phyloP scores from a whole-genome alignment of 352 stramenopile genomes.

The Phytophthora syringae region DNA sequence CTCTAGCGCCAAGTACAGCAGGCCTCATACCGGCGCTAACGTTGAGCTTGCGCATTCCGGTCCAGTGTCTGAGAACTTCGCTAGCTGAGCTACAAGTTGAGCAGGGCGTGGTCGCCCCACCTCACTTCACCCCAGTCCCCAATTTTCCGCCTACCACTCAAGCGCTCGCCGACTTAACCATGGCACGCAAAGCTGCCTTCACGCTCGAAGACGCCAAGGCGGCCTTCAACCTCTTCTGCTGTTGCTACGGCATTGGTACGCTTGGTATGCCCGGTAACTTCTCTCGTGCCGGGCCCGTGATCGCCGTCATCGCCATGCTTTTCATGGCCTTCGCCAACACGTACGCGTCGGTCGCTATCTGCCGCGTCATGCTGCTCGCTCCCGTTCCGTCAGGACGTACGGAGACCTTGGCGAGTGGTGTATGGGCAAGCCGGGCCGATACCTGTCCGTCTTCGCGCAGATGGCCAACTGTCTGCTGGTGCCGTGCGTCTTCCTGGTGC shows the following conservation, averaged over 20 bases:
- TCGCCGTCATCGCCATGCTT: constrained; percentile 44
- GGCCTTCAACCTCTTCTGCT: constrained; percentile 54
- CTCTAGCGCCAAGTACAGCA: constrained; percentile 3
- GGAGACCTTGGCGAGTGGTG: constrained; percentile 62
- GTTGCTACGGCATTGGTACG: constrained; percentile 60
- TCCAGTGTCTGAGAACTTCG: constrained; percentile 16
- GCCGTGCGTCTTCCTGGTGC: constrained; percentile 54
- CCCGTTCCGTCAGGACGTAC: constrained; percentile 57
- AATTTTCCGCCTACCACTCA: constrained; percentile 19
- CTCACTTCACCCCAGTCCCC: constrained; percentile 26
- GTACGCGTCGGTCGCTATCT: constrained; percentile 44
- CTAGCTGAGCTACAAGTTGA: constrained; percentile 21
- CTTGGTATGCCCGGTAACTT: constrained; percentile 66
- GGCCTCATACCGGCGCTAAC: constrained; percentile 3
- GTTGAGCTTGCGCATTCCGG: constrained; percentile 17
- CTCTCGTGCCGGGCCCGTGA: constrained; percentile 42
- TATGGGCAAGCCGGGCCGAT: constrained; percentile 50
- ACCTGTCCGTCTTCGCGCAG: constrained; percentile 41
- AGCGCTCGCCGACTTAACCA: constrained; percentile 13
- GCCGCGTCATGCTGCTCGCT: constrained; percentile 52
- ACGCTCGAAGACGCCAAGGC: constrained; percentile 59
- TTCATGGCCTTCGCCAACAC: constrained; percentile 65
- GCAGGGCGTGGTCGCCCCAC: not conserved
- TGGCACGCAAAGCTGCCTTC: constrained; percentile 38
- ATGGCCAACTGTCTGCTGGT: constrained; percentile 51